These are phyloP conservation scores for Dictyostelium firmibasis DNA, from an alignment of 78 protist species.

Conservation along the genomic window DNA sequence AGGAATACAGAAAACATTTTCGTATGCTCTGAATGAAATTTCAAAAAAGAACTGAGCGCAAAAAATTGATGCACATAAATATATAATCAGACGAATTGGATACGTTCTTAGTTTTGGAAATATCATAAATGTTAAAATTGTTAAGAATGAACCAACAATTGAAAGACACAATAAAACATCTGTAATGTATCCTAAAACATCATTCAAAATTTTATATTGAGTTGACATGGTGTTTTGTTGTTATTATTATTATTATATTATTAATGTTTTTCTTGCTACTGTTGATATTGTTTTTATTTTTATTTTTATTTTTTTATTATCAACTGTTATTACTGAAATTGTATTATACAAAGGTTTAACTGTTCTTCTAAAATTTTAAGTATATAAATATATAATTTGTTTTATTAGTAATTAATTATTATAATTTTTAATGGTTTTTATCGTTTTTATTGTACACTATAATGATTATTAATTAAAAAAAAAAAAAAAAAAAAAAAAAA, in stretches of 20 bases:
- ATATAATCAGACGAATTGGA: conserved; percentile 80
- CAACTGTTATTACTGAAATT: neutral
- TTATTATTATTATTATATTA: neutral
- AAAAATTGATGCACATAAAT: conserved; percentile 62
- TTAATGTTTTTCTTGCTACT: neutral
- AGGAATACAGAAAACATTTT: conserved; percentile 47
- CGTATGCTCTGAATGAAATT: conserved; percentile 48
- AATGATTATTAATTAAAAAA: too few species aligned
- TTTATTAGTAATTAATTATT: neutral
- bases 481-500: too few species aligned
- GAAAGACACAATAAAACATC: conserved; percentile 74
- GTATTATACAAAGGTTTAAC: neutral
- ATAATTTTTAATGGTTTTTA: neutral
- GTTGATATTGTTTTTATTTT: neutral
- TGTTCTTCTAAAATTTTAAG: neutral
- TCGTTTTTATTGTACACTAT: neutral
- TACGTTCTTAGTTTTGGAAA: conserved; percentile 71
- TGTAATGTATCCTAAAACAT: conserved; percentile 56
- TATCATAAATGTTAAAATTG: conserved; percentile 74
- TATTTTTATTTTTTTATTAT: neutral
- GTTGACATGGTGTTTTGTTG: neutral
- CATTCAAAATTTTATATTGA: conserved; percentile 10
- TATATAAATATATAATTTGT: neutral
- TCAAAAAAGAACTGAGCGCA: conserved; percentile 65
- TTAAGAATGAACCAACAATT: conserved; percentile 70